Conservation (phyloP, 2,329 filamentous ascomycete genomes). For the Penicillium sp. region DNA sequence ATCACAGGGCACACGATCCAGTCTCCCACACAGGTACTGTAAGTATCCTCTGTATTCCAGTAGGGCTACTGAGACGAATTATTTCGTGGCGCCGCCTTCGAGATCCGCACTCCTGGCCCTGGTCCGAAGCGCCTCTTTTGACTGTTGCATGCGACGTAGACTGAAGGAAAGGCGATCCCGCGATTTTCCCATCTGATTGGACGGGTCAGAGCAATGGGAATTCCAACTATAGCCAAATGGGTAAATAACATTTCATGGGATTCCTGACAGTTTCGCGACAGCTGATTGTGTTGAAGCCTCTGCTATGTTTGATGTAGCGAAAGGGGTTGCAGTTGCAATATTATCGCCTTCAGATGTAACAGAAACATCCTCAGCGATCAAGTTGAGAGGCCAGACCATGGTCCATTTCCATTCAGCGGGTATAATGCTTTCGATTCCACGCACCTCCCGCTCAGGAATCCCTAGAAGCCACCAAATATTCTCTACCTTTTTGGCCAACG, state of each 20-base stretch:
- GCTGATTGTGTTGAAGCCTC: background rate
- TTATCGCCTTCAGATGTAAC: background rate
- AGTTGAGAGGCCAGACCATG: conserved; percentile 21
- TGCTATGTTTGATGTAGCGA: background rate
- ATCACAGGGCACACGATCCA: background rate
- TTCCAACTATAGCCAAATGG: background rate
- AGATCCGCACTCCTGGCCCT: background rate
- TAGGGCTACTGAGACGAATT: background rate
- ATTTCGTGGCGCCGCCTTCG: background rate
- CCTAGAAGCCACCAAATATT: conserved; percentile 24
- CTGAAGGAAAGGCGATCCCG: background rate
- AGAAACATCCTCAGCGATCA: conserved; percentile 1
- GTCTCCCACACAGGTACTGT: background rate
- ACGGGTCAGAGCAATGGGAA: background rate
- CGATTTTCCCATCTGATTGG: background rate
- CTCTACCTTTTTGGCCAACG: conserved; percentile 15
- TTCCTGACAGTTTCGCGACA: background rate
- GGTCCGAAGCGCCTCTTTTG: background rate
- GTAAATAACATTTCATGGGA: background rate
- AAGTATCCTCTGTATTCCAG: background rate
- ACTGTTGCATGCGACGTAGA: background rate
- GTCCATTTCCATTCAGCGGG: conserved; percentile 24
- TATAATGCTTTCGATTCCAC: conserved; percentile 23
- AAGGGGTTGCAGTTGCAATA: background rate
- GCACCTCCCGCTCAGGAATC: conserved; percentile 22